Base-by-base conservation (phyloP, 2,329 filamentous ascomycete genomes). In the Sarocladiaceae sp. region DNA sequence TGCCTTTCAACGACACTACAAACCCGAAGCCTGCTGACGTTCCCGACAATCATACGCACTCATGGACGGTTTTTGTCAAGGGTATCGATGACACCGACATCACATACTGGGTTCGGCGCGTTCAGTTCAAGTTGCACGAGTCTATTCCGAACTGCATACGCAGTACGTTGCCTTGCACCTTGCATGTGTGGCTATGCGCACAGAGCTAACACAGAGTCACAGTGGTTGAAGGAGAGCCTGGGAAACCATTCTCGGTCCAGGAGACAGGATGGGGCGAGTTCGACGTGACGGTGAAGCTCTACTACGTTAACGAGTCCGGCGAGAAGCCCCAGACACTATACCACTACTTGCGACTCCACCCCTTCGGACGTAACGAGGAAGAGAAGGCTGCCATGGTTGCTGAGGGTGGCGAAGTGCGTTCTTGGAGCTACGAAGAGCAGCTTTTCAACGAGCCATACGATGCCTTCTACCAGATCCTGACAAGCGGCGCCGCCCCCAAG, bases 181-280 rank as follows among this genome's bases (percentile, higher is more conserved):
- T 9, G 9, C 26, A 9, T 29, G 9, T 29, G n/a, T n/a, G n/a
- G n/a, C n/a, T 20, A 15, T 19, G 5, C 15, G 6, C 16, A 18
- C 33, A 6, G 16, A 20, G 10, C 54, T 62, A 35, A 56, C 33
- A 23, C 29, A 27, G 26, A 3, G 21, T 31, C 12, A 11, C 37
- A 78, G 73, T 85, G 61, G 73, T 93, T 57, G 90, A 95, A 57
- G 78, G 80, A 48, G 78, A 86, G 42, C 66, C 69, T 1, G 71
- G 72, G n/a, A 74, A 77, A 50, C 58, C 89, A 10, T 98, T 96
- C 57, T 73, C 88, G 57, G 85, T 97, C 49, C 79, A 80, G 50
- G 93, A 97, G 65, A 97, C 93, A 0, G 93, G 93, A 40, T 98
- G 94, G 87, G 93, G 93, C 57, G 93, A 96, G 67, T 98, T 98